Percentiles rank a stretch among this genome's conserved stretches.
phyloP scores from a whole-genome alignment of 306 rosid genomes.

The Medicago arabica region DNA sequence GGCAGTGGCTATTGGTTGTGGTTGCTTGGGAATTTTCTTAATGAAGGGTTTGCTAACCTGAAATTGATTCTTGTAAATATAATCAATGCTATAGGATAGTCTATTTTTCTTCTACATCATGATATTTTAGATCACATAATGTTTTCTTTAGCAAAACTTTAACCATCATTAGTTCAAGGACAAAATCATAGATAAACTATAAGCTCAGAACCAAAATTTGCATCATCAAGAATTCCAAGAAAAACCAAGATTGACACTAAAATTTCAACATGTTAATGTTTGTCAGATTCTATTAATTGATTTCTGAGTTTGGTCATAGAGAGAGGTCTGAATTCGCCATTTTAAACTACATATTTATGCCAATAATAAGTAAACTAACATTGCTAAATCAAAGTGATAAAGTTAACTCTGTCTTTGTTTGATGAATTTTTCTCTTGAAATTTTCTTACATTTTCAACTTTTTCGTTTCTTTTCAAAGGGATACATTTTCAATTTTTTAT shows the following conservation, averaged over 20 bases:
- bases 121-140: background rate
- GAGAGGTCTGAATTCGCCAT: background rate
- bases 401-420: too few species aligned
- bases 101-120: background rate
- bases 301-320: background rate
- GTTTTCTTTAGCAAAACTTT: background rate
- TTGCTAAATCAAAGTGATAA: too few species aligned
- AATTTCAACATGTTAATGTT: background rate
- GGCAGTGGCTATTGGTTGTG: slow-evolving; percentile 71
- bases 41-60: slow-evolving; percentile 58
- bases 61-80: slow-evolving; percentile 44
- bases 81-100: background rate
- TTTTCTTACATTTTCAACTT: too few species aligned
- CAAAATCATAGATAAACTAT: background rate
- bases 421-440: too few species aligned
- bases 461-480: too few species aligned
- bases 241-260: background rate
- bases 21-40: slow-evolving; percentile 74
- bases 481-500: too few species aligned
- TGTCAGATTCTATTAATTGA: background rate
- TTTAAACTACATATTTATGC: background rate
- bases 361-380: background rate
- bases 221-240: background rate
- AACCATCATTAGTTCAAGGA: background rate
- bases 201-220: background rate